Conservation (phyloP, 768 basidiomycete genomes). For the Russula sp. region DNA sequence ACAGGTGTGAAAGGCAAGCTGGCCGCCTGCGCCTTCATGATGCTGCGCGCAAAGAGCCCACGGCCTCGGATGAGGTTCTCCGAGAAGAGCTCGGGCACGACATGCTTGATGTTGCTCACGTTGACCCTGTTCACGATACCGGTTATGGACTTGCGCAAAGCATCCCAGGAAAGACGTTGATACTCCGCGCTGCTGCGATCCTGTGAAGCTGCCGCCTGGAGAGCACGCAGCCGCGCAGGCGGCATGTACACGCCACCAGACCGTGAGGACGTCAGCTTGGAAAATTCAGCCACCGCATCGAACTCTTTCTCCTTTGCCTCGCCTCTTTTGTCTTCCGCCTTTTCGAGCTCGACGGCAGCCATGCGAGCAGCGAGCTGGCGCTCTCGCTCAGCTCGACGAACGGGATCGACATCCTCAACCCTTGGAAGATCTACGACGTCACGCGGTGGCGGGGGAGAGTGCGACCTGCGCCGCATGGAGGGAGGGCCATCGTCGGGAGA, state of each 20-base stretch:
- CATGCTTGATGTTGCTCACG: slow-evolving; percentile 89
- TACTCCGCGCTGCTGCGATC: slow-evolving; percentile 87
- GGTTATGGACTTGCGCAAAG: slow-evolving; percentile 92
- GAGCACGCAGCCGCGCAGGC: slow-evolving; percentile 83
- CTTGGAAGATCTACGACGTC: slow-evolving; percentile 38
- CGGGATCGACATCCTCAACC: slow-evolving; percentile 71
- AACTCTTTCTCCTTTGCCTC: slow-evolving; percentile 40
- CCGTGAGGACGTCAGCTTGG: slow-evolving; percentile 73
- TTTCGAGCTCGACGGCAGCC: slow-evolving; percentile 63
- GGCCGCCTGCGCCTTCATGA: slow-evolving; percentile 97
- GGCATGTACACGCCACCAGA: slow-evolving; percentile 97
- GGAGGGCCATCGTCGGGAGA: slow-evolving; percentile 36
- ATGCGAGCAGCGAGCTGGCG: slow-evolving; percentile 68
- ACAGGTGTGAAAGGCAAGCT: slow-evolving; percentile 98
- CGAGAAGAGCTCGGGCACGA: slow-evolving; percentile 83
- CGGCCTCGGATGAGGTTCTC: slow-evolving; percentile 94
- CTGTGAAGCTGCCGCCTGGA: slow-evolving; percentile 74
- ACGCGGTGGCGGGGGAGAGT: slow-evolving; percentile 33
- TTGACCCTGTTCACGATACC: slow-evolving; percentile 99
- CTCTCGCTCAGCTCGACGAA: slow-evolving; percentile 70
- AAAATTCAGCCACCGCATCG: slow-evolving; percentile 82
- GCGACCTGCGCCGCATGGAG: slow-evolving; percentile 38
- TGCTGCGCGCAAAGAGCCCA: slow-evolving; percentile 85
- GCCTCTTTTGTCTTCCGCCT: slow-evolving; percentile 38
- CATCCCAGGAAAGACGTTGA: slow-evolving; percentile 96